These are phyloP conservation scores for Geoglossum glabrum DNA, from an alignment of 495 filamentous ascomycete species.

Conservation along the genomic window DNA sequence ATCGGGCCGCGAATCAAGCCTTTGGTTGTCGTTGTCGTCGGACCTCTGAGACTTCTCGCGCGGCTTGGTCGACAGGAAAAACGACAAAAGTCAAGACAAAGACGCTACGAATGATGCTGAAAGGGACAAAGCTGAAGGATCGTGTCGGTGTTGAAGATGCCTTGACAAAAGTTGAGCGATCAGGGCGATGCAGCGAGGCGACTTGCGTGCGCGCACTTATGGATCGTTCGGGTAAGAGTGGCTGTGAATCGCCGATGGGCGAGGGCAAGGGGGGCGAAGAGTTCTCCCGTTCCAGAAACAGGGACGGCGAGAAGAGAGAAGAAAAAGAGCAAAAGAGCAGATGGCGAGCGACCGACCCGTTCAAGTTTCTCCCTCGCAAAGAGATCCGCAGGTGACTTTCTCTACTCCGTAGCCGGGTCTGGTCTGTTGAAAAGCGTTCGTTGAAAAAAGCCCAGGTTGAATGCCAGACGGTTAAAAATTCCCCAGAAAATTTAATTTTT, in stretches of 20 bases:
- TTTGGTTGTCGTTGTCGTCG: background rate
- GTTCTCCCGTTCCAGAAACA: background rate
- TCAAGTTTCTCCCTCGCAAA: too few species aligned
- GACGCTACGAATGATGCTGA: background rate
- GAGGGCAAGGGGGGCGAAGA: background rate
- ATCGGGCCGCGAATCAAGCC: background rate
- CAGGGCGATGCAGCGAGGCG: constrained; percentile 1
- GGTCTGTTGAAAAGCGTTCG: too few species aligned
- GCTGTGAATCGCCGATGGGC: background rate
- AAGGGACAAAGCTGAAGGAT: constrained; percentile 2
- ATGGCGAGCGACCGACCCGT: too few species aligned
- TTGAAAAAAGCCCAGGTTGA: too few species aligned
- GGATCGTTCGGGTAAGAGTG: background rate
- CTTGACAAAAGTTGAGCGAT: background rate
- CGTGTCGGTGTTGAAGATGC: background rate
- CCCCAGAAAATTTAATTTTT: background rate
- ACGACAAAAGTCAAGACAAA: background rate
- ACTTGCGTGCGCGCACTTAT: background rate
- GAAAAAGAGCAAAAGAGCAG: background rate
- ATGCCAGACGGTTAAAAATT: too few species aligned
- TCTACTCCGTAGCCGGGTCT: too few species aligned
- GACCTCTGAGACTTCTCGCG: background rate
- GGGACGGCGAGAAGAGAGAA: background rate
- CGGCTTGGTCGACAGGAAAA: background rate
- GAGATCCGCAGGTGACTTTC: background rate